Percentiles rank a stretch among this genome's conserved stretches.
Evolutionary conservation across 2,329 filamentous ascomycete genomes (phyloP).

Genomic region (Dryadomyces quercus-mongolicae): DNA sequence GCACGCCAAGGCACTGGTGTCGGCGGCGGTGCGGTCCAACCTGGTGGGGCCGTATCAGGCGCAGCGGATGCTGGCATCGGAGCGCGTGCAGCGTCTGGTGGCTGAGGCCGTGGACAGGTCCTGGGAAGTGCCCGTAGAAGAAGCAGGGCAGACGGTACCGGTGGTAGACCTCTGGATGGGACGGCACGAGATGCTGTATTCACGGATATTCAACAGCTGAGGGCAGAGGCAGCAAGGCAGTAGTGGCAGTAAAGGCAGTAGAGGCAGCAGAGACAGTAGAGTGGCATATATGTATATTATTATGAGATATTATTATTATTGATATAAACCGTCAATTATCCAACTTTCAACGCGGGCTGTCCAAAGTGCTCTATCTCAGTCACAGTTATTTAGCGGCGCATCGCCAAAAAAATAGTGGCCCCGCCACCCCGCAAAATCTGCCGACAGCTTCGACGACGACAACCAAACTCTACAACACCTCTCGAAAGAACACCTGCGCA

Average conservation of each 20-base stretch:
- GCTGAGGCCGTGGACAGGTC: constrained; percentile 45
- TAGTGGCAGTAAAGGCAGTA: no score
- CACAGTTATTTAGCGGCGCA: background rate
- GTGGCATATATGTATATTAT: no score
- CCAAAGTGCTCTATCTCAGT: no score
- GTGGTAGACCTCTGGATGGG: constrained; percentile 76
- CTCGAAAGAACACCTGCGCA: no score
- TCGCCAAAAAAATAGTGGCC: background rate
- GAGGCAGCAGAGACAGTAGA: no score
- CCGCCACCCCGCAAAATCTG: background rate
- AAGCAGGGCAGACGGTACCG: constrained; percentile 64
- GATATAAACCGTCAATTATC: no score
- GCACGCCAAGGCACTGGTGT: constrained; percentile 65
- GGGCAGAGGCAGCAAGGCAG: background rate
- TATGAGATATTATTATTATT: no score
- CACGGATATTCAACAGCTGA: constrained; percentile 75
- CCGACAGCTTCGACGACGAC: background rate
- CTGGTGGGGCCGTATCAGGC: constrained; percentile 73
- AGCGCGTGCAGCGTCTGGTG: constrained; percentile 44
- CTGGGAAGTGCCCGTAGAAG: constrained; percentile 45
- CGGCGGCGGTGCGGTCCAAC: constrained; percentile 64
- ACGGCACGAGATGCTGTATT: constrained; percentile 72
- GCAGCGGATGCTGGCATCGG: constrained; percentile 57
- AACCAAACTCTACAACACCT: background rate
- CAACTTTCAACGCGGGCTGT: no score